These are phyloP conservation scores for Orbilia javanica DNA, from an alignment of 2,329 filamentous ascomycete genomes.

Conservation along the genomic window DNA sequence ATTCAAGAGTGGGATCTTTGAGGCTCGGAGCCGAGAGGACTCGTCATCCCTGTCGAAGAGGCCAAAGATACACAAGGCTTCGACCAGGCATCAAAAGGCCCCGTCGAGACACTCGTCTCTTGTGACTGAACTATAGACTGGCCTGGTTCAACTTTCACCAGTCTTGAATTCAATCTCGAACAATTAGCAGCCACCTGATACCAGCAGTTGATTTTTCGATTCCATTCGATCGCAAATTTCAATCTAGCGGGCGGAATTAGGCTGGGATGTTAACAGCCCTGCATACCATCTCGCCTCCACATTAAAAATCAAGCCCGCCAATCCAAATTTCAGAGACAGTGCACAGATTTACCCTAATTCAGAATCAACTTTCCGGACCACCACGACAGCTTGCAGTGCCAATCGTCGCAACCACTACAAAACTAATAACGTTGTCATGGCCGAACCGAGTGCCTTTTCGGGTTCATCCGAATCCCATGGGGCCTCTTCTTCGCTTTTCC, in stretches of 20 bases:
- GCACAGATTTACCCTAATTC: slow-evolving; percentile 37
- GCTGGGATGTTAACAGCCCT: slow-evolving; percentile 36
- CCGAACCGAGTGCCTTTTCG: slow-evolving; percentile 33
- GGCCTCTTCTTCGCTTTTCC: slow-evolving; percentile 13
- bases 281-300: slow-evolving; percentile 44
- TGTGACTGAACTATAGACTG: not conserved
- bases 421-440: slow-evolving; percentile 33
- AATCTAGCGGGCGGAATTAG: slow-evolving; percentile 43
- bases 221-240: slow-evolving; percentile 36
- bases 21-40: not conserved
- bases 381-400: not conserved
- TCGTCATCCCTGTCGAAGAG: not conserved
- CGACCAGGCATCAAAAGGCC: slow-evolving; percentile 30
- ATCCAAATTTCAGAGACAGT: slow-evolving; percentile 37
- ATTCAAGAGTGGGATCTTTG: slow-evolving; percentile 3
- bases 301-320: slow-evolving; percentile 33
- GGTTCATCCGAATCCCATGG: slow-evolving; percentile 30
- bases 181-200: slow-evolving; percentile 26
- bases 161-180: slow-evolving; percentile 26
- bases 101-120: not conserved
- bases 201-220: slow-evolving; percentile 26
- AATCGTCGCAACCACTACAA: slow-evolving; percentile 26
- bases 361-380: not conserved
- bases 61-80: slow-evolving; percentile 24
- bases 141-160: slow-evolving; percentile 29